These are phyloP conservation scores for Mycena amicta DNA, from an alignment of 768 basidiomycete species.

Conservation along the genomic window DNA sequence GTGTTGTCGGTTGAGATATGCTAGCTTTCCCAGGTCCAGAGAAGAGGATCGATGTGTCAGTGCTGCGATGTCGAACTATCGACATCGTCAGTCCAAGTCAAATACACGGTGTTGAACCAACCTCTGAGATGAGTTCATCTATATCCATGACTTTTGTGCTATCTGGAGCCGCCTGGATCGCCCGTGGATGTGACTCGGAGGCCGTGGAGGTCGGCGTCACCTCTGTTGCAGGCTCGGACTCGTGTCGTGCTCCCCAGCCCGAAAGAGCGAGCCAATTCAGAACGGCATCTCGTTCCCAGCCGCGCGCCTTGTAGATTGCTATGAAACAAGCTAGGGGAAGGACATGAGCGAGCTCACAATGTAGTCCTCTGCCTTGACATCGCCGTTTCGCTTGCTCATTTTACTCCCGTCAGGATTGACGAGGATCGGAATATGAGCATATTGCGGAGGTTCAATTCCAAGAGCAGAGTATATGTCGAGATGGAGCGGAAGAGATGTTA, in stretches of 20 bases:
- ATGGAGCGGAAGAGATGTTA: conserved; percentile 90
- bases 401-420: conserved; percentile 90
- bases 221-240: conserved; percentile 27
- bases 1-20: conserved; percentile 88
- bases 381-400: conserved; percentile 92
- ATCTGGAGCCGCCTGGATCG: conserved; percentile 53
- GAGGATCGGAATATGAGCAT: conserved; percentile 89
- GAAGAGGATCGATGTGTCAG: conserved; percentile 85
- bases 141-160: conserved; percentile 65
- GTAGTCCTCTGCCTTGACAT: conserved; percentile 85
- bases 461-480: conserved; percentile 86
- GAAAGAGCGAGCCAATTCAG: conserved; percentile 93
- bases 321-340: not conserved
- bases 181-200: conserved; percentile 20
- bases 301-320: conserved; percentile 54
- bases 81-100: not conserved
- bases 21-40: conserved; percentile 78
- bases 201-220: conserved; percentile 20
- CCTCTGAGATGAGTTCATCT: conserved; percentile 52
- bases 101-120: not conserved
- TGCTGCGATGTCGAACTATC: conserved; percentile 73
- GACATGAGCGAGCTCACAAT: conserved; percentile 53
- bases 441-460: conserved; percentile 69
- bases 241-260: conserved; percentile 81
- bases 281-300: conserved; percentile 89